Evolutionary conservation across 2,329 filamentous ascomycete genomes (phyloP), one percentile per base, ranked within the genome.

Genomic region (Fusarium musae): DNA sequence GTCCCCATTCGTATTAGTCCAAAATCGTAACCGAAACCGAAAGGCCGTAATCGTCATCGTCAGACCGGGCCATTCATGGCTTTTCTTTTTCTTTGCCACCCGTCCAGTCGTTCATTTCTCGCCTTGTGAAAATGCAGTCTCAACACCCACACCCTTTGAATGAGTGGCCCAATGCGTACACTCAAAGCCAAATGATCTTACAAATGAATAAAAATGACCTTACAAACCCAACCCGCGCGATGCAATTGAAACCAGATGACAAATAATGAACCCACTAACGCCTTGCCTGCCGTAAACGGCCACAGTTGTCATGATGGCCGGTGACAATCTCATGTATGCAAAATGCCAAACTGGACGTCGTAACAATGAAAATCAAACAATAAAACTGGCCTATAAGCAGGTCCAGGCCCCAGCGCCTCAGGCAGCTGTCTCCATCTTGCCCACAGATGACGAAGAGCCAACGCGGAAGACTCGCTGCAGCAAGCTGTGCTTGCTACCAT

Each of bases 391-490:
- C 26, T 21, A 21, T 26, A 32, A 23, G 28, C 30, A 17, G 21
- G 3, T 19, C 15, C n/a, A 28, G 17, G 30, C 21, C 37, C 30
- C 28, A 23, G 9, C 23, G 23, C 37, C 47, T 73, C 40, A 66
- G n/a, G 42, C 43, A 15, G 61, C 57, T 26, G 59, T 67, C 42
- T 76, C 72, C 32, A 73, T 64, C 39, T 66, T 74, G 12, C 49
- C 42, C 43, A 74, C 50, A 9, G 74, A 77, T 37, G 75, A 59
- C 36, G 66, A 69, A 21, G 73, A 77, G 34, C 74, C 74, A 32
- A 74, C 75, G 8, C 73, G 65, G 17, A 78, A 77, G 23, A 78
- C 77, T 49, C 75, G 75, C 30, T 78, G 75, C 17, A 78, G 67
- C 19, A 78, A 44, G 30, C 66, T 78, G 15, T 67, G 47, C 66